Evolutionary conservation across 495 filamentous ascomycete genomes (phyloP).

Genomic region (Xylaria sp.): DNA sequence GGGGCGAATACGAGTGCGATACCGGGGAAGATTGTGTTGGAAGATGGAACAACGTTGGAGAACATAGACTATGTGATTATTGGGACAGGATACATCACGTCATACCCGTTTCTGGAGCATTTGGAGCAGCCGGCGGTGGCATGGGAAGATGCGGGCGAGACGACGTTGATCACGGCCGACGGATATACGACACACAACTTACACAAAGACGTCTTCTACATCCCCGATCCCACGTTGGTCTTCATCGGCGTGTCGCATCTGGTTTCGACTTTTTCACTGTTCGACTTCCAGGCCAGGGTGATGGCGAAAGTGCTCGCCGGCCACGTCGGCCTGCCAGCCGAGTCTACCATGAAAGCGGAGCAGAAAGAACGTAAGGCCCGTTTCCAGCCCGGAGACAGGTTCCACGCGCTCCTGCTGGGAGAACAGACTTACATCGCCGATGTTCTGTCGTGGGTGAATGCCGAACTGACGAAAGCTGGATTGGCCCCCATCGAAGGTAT

Average conservation of each 20-base stretch:
- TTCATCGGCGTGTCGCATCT: constrained; percentile 69
- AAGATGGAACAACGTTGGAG: constrained; percentile 50
- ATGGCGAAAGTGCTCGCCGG: constrained; percentile 64
- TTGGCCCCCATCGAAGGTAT: constrained; percentile 34
- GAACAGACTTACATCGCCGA: constrained; percentile 37
- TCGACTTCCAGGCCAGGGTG: constrained; percentile 70
- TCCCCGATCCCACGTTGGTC: constrained; percentile 65
- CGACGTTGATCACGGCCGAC: constrained; percentile 63
- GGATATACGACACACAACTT: constrained; percentile 72
- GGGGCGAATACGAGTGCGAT: constrained; percentile 28
- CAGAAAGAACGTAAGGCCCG: constrained; percentile 51
- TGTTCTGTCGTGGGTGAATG: constrained; percentile 38
- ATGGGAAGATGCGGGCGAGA: constrained; percentile 51
- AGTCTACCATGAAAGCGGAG: constrained; percentile 57
- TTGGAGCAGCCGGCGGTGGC: constrained; percentile 48
- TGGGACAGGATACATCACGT: constrained; percentile 71
- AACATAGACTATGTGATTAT: constrained; percentile 63
- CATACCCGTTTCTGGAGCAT: constrained; percentile 62
- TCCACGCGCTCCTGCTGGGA: constrained; percentile 34
- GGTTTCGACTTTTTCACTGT: constrained; percentile 67
- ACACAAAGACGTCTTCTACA: constrained; percentile 72
- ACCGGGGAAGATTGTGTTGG: constrained; percentile 38
- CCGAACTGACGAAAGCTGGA: constrained; percentile 29
- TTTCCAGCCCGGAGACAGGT: constrained; percentile 36
- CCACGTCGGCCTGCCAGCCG: constrained; percentile 54